These are phyloP conservation scores for Phylloporus scabripes DNA, from an alignment of 768 basidiomycete genomes.

Conservation along the genomic window DNA sequence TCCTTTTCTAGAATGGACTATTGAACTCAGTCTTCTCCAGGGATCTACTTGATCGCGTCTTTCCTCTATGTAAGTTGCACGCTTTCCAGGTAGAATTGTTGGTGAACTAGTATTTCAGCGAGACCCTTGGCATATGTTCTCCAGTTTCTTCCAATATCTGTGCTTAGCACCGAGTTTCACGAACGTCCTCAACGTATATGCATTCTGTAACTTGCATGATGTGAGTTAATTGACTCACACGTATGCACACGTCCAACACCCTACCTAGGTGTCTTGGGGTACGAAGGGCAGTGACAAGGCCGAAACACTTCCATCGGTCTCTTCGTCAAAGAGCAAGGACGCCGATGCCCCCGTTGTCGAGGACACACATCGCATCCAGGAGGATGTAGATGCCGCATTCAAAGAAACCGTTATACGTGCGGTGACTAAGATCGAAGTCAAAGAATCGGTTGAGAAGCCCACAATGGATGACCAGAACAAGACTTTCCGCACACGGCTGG, in stretches of 20 bases:
- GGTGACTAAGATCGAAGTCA: conserved; percentile 63
- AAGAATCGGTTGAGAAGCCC: conserved; percentile 69
- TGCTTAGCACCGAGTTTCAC: conserved; percentile 90
- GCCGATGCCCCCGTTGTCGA: conserved; percentile 77
- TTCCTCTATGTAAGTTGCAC: conserved; percentile 68
- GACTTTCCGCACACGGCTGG: conserved; percentile 88
- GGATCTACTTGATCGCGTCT: conserved; percentile 79
- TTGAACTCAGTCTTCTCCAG: conserved; percentile 27
- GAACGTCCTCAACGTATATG: conserved; percentile 93
- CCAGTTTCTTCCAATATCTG: conserved; percentile 88
- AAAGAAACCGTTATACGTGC: conserved; percentile 89
- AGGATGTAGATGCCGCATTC: conserved; percentile 87
- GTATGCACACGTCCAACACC: background rate
- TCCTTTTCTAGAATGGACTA: background rate
- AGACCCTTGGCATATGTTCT: conserved; percentile 98
- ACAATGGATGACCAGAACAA: conserved; percentile 86
- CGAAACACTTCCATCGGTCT: conserved; percentile 84
- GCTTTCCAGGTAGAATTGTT: background rate
- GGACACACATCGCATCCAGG: conserved; percentile 75
- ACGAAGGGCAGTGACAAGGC: conserved; percentile 95
- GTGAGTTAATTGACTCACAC: conserved; percentile 35
- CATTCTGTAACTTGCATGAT: conserved; percentile 95
- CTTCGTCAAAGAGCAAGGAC: conserved; percentile 75
- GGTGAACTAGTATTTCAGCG: conserved; percentile 43
- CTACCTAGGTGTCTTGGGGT: conserved; percentile 77